phyloP scores from a whole-genome alignment of 352 stramenopile species.

The Phytophthora pini region DNA sequence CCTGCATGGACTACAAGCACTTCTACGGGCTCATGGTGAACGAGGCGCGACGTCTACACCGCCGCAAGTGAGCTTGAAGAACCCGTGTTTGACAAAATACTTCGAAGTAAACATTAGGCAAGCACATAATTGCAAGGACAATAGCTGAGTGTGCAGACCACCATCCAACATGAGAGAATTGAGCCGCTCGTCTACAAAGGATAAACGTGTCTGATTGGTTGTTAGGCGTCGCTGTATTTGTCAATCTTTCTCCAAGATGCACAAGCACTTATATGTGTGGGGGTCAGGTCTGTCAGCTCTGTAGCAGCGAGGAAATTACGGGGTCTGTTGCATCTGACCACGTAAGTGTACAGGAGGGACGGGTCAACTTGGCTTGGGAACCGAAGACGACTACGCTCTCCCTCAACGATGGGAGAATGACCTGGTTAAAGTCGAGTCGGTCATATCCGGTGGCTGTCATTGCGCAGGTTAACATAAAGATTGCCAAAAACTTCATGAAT shows the following conservation, averaged over 20 bases:
- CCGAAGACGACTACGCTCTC: conserved; percentile 57
- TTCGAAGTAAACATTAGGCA: neutral
- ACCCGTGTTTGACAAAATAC: too few relatives aligned
- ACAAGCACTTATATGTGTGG: conserved; percentile 56
- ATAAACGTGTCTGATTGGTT: conserved; percentile 27
- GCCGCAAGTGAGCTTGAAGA: conserved; percentile 51
- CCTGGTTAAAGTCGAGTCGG: conserved; percentile 33
- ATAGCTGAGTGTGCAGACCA: conserved; percentile 7
- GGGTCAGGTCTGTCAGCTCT: conserved; percentile 52
- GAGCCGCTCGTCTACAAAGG: too few relatives aligned
- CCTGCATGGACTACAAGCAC: conserved; percentile 85
- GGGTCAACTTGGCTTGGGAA: conserved; percentile 70
- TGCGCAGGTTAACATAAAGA: conserved; percentile 44
- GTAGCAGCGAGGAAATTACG: neutral
- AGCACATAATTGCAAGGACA: conserved; percentile 1
- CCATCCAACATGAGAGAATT: neutral
- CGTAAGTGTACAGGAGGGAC: conserved; percentile 49
- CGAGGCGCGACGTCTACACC: conserved; percentile 66
- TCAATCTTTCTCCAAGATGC: conserved; percentile 19
- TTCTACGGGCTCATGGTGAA: conserved; percentile 87
- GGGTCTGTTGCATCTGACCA: neutral
- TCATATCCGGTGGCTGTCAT: conserved; percentile 74
- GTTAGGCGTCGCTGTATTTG: conserved; percentile 12
- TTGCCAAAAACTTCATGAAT: too few relatives aligned
- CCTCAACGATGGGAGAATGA: conserved; percentile 48